phyloP scores from a whole-genome alignment of 202 grass and related monocot species.

The Panicum hallii region DNA sequence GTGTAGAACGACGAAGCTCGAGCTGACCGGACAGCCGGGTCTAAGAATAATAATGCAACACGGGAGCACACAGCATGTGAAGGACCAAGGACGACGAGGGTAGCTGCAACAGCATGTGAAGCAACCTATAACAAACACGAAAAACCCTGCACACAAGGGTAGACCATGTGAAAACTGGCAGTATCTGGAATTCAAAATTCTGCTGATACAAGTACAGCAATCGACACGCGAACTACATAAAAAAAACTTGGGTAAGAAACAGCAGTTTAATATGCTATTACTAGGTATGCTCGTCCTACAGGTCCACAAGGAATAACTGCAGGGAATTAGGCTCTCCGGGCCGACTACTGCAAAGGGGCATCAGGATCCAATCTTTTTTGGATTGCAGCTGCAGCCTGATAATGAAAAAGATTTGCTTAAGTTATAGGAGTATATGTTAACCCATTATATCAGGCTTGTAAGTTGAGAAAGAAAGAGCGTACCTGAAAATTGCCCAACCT shows the following conservation, averaged over 20 bases:
- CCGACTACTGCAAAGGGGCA: constrained; percentile 65
- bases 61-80: not conserved
- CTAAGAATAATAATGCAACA: constrained; percentile 22
- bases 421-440: not conserved
- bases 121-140: not conserved
- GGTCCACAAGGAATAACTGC: not conserved
- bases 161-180: constrained; percentile 14
- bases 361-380: constrained; percentile 97
- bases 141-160: not conserved
- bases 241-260: not conserved
- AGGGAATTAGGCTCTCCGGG: not conserved
- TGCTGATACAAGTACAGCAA: constrained; percentile 5
- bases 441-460: not conserved
- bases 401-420: constrained; percentile 17
- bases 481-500: constrained; percentile 94
- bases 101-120: not conserved
- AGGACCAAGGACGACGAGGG: not conserved
- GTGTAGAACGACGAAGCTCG: not conserved
- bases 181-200: constrained; percentile 16
- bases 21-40: not conserved
- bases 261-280: not conserved
- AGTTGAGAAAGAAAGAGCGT: constrained; percentile 19
- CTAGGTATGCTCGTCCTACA: not conserved
- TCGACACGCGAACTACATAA: not conserved
- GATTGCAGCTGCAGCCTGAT: constrained; percentile 95